phyloP scores from a whole-genome alignment of 352 stramenopile species.

The Phytopythium vexans region DNA sequence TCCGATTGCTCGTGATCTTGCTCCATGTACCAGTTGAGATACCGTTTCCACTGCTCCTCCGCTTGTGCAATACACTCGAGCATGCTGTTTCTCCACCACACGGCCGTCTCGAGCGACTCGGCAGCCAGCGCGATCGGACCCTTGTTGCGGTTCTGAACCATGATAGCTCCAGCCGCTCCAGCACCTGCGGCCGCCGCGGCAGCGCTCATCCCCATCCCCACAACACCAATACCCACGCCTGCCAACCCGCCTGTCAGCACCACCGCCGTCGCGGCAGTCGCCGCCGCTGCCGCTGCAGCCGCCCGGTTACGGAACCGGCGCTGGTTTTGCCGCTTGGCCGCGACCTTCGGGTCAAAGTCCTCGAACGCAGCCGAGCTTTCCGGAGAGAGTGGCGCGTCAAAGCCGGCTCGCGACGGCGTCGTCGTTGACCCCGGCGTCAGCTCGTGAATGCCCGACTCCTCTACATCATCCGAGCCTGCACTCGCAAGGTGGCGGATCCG shows the following conservation, averaged over 20 bases:
- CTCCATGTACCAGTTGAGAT: conserved; percentile 86
- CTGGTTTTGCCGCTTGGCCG: conserved; percentile 43
- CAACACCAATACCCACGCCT: conserved; percentile 73
- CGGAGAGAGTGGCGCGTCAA: conserved; percentile 31
- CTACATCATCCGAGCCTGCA: conserved; percentile 39
- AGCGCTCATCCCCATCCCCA: conserved; percentile 78
- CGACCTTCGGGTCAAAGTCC: conserved; percentile 37
- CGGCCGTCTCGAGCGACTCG: conserved; percentile 78
- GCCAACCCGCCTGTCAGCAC: conserved; percentile 76
- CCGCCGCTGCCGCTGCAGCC: conserved; percentile 60
- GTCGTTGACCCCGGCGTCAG: conserved; percentile 16
- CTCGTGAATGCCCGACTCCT: conserved; percentile 24
- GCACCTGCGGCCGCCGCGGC: conserved; percentile 72
- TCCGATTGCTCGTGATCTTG: conserved; percentile 50
- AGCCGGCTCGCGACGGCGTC: conserved; percentile 18
- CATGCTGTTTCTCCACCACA: conserved; percentile 86
- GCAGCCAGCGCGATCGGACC: conserved; percentile 73
- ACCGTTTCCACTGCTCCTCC: conserved; percentile 84
- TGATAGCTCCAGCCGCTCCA: conserved; percentile 63
- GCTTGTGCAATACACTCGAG: conserved; percentile 81
- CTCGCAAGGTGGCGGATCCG: conserved; percentile 66
- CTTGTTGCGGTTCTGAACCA: conserved; percentile 66
- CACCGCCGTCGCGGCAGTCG: conserved; percentile 72
- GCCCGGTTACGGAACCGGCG: conserved; percentile 64
- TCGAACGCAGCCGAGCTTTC: conserved; percentile 16